Evolutionary conservation across 345 rosid species (phyloP), one percentile per base, ranked within the genome.

Genomic region (Populus pruinosa): DNA sequence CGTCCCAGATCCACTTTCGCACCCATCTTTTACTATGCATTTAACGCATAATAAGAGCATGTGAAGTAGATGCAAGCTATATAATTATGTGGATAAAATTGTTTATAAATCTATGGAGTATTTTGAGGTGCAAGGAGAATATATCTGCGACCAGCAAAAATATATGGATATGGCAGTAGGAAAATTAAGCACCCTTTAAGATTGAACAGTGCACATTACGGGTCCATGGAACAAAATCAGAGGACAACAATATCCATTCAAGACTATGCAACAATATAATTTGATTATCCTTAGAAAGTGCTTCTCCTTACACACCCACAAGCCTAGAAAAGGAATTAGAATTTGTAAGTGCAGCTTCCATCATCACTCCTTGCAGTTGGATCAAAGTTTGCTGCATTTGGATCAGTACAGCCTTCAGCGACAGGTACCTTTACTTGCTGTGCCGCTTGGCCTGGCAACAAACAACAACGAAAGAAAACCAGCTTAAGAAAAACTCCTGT

Each of bases 301-400:
- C 27, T 49, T 23, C 16, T 76, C 56, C 67, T 23, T 64, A 67
- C 72, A 41, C 73, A 69, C 23, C 13, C 9, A 55, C 20, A 2
- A 71, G 64, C 69, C 85, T 80, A 25, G 29, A 56, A 39, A 78
- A 44, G 70, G 66, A 72, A 63, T 77, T 67, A 87, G 12, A 78
- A 9, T 39, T 78, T 66, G 80, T 90, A 96, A 49, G 12, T 72
- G 83, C 98, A 92, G 84, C 85, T 96, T 82, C 98, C 98, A 87
- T 96, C 96, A 66, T 96, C 98, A 85, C 94, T 93, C 83, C 99
- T 90, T 9, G 96, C 97, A 13, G 96, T 92, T 65, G 99, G 98
- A 83, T 95, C 98, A 80, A 81, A 93, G 90, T 95, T 92, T 5
- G 27, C 6, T 12, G 98, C 97, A 23, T 0, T 23, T 14, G 86